Evolutionary conservation across 805 yeast genomes (phyloP), one percentile per base, ranked within the genome.

Genomic region (Ogataea nonfermentans): DNA sequence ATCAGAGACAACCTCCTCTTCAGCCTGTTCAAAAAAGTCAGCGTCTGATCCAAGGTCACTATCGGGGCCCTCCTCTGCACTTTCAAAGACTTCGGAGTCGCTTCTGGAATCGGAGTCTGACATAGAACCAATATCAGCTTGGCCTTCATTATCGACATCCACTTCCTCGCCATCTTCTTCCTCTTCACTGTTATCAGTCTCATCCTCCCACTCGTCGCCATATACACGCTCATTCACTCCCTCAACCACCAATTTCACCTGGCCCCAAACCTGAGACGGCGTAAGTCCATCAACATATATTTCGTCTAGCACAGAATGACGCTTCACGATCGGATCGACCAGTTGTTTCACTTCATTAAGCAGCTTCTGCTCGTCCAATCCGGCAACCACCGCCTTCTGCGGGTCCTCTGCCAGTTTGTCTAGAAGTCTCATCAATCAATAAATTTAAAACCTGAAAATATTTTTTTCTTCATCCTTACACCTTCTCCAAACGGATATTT

Each of bases 201-300:
- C 30, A 29, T 46, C 52, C 3, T 62, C 66, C 24, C 34, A 37
- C 12, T 19, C 28, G 27, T 45, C 53, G 4, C 64, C 66, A 56
- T 85, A 57, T 24, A 88, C 62, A 29, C 72, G 70, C 33, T 82
- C 88, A 19, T 82, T 79, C 9, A 84, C 83, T 6, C 82, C 83
- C 43, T 89, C 96, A 26, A 88, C 67, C 13, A 91, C 81, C 66
- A 91, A 74, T 61, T 85, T 87, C 2, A 86, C 81, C 63, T 91
- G 98, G 40, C 91, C 95, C 88, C 91, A 91, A 0, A 93, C 89
- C 58, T 91, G 98, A 27, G 83, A 75, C 16, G 96, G 81, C 59
- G 86, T 96, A 39, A 91, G 68, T 1, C 96, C 98, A 34, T 89
- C 95, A 10, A 84, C 73, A 51, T 82, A 78, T 14, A 91, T 72